Evolutionary conservation across 2,329 filamentous ascomycete genomes (phyloP), one percentile per base, ranked within the genome.

Genomic region (Chaetothyriales sp.): DNA sequence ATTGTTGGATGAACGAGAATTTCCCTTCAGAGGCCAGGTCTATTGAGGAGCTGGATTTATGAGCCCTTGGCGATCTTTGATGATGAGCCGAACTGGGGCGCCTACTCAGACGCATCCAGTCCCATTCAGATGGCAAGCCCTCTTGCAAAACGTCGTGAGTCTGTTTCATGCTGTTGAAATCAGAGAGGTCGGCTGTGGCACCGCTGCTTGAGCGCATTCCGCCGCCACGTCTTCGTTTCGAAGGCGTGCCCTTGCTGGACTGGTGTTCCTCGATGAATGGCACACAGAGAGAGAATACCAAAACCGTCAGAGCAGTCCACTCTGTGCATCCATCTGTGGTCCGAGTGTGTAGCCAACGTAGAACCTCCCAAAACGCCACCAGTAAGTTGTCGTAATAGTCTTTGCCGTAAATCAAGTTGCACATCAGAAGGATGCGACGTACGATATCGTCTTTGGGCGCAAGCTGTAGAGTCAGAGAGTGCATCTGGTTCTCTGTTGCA

Each of bases 311-410:
- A 1, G 80, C 77, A 3, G 81, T 83, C 84, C 84, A 89, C 64
- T 89, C 85, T 1, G 69, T 51, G 54, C 83, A 74, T 2, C 66
- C 65, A 12, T 72, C 63, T 6, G 69, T 62, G 3, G 73, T 66
- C 3, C 73, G 69, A 61, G 26, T 56, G 42, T 69, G 68, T 43
- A 86, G 69, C 84, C 84, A 90, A 54, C 79, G 77, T 66, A 84
- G 76, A 18, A 78, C 73, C 61, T 86, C 81, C 76, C 84, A 84
- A 83, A 84, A 89, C 1, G 76, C 79, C 8, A 80, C 74, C 51
- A 85, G 68, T 8, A 87, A 67, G 22, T 71, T 70, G 71, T 84
- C 68, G 71, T 81, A 53, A 68, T 78, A 66, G 51, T 67, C 66
- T 18, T 78, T 70, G 5, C 78, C 77, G 25, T 88, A 64, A 32